phyloP scores from a whole-genome alignment of 768 basidiomycete genomes.

The Kondoa malvinella region DNA sequence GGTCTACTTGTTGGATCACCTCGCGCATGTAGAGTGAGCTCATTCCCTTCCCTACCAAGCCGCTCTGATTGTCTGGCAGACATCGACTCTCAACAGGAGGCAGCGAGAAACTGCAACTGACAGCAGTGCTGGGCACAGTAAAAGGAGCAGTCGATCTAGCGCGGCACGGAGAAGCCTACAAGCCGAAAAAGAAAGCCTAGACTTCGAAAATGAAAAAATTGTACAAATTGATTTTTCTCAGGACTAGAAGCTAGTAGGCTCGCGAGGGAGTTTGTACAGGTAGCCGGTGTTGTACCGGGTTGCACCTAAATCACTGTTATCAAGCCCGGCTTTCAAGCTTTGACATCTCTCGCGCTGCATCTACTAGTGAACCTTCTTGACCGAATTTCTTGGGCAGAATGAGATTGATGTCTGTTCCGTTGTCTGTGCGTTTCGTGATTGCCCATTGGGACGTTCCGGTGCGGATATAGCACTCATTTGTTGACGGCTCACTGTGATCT shows the following conservation, averaged over 20 bases:
- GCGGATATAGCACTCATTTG: neutral
- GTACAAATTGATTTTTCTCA: too few relatives aligned
- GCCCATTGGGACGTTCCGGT: neutral
- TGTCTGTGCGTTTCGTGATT: neutral
- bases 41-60: neutral
- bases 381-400: slow-evolving; percentile 6
- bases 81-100: slow-evolving; percentile 82
- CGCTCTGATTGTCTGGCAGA: slow-evolving; percentile 35
- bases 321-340: neutral
- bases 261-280: too few relatives aligned
- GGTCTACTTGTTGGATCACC: slow-evolving; percentile 74
- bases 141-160: slow-evolving; percentile 67
- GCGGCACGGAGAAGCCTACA: neutral
- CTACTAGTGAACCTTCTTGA: slow-evolving; percentile 1
- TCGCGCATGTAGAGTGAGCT: slow-evolving; percentile 86
- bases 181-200: neutral
- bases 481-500: neutral
- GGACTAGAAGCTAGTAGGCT: too few relatives aligned
- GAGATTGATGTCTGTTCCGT: neutral
- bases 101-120: slow-evolving; percentile 83
- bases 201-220: neutral
- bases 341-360: slow-evolving; percentile 1
- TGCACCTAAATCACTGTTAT: too few relatives aligned
- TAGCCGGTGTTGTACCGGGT: too few relatives aligned
- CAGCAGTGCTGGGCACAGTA: slow-evolving; percentile 76